Conservation (phyloP, 2,329 filamentous ascomycete genomes). For the Botrytis elliptica region DNA sequence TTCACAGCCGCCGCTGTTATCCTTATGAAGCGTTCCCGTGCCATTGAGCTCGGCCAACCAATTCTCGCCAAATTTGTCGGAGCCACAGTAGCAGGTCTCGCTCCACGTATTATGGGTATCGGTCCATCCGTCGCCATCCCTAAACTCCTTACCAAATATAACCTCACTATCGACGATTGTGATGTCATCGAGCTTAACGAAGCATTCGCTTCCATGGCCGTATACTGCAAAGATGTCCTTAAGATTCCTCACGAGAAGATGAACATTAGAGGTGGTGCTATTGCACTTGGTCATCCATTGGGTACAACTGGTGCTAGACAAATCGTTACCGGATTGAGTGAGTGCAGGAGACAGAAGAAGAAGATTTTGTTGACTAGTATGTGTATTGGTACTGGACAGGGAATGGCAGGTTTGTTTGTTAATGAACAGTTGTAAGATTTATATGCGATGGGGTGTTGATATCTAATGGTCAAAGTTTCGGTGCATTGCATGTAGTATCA, state of each 20-base stretch:
- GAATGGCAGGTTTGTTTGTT: constrained; percentile 66
- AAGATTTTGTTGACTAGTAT: constrained; percentile 91
- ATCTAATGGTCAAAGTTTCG: neutral
- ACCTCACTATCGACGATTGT: constrained; percentile 75
- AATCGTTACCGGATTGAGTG: constrained; percentile 86
- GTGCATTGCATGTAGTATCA: neutral
- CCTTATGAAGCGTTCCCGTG: constrained; percentile 91
- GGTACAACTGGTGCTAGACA: constrained; percentile 75
- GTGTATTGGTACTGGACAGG: constrained; percentile 73
- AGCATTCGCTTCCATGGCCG: constrained; percentile 96
- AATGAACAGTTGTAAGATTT: constrained; percentile 50
- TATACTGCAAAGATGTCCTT: constrained; percentile 80
- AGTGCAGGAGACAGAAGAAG: constrained; percentile 80
- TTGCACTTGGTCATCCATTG: constrained; percentile 80
- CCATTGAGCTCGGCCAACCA: constrained; percentile 81
- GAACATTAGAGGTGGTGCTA: constrained; percentile 79
- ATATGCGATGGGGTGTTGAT: neutral
- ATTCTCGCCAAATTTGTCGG: constrained; percentile 94
- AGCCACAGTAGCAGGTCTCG: constrained; percentile 83
- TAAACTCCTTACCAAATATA: constrained; percentile 81
- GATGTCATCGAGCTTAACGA: constrained; percentile 96
- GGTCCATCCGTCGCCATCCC: constrained; percentile 71
- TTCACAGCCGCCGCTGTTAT: constrained; percentile 73
- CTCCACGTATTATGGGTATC: constrained; percentile 96
- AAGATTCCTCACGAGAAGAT: constrained; percentile 72